These are phyloP conservation scores for Coemansia nantahalensis DNA, from an alignment of 192 early-diverging fungal genomes.

Conservation along the genomic window DNA sequence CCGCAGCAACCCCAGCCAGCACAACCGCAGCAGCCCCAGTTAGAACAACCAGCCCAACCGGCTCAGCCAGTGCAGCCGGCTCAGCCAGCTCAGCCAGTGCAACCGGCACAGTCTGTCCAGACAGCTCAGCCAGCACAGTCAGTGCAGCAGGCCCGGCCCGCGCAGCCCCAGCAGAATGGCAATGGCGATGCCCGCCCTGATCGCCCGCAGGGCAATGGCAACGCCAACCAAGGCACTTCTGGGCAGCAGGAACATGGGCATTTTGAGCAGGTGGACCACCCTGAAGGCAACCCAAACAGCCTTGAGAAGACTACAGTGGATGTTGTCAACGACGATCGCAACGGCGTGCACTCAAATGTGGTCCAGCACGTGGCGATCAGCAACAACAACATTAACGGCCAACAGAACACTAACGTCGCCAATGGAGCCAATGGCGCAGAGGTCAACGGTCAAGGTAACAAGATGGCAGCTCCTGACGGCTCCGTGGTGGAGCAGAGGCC, in stretches of 20 bases:
- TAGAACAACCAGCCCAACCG: neutral
- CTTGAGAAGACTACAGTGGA: slow-evolving; percentile 26
- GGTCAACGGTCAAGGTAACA: slow-evolving; percentile 37
- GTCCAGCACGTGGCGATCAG: slow-evolving; percentile 31
- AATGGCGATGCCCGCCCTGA: neutral
- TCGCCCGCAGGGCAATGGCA: neutral
- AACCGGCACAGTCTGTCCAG: neutral
- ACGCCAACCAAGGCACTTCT: no score
- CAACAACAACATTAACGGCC: slow-evolving; percentile 29
- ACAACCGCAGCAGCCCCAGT: slow-evolving; percentile 1
- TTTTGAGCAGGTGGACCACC: slow-evolving; percentile 37
- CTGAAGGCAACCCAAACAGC: slow-evolving; percentile 37
- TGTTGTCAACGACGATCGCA: slow-evolving; percentile 32
- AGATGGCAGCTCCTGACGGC: neutral
- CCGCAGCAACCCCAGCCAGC: neutral
- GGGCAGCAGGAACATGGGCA: slow-evolving; percentile 6
- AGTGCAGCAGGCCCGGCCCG: neutral
- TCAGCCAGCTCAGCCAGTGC: neutral
- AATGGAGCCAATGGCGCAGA: slow-evolving; percentile 18
- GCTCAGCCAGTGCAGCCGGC: neutral
- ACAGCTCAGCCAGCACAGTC: no score
- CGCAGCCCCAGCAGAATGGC: slow-evolving; percentile 1
- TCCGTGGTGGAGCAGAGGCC: slow-evolving; percentile 1
- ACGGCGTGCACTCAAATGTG: slow-evolving; percentile 30
- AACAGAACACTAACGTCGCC: slow-evolving; percentile 9